Percentiles rank a stretch among this genome's conserved stretches.
Evolutionary conservation across 2,329 filamentous ascomycete genomes (phyloP).

Genomic region (Colletotrichum sp.): DNA sequence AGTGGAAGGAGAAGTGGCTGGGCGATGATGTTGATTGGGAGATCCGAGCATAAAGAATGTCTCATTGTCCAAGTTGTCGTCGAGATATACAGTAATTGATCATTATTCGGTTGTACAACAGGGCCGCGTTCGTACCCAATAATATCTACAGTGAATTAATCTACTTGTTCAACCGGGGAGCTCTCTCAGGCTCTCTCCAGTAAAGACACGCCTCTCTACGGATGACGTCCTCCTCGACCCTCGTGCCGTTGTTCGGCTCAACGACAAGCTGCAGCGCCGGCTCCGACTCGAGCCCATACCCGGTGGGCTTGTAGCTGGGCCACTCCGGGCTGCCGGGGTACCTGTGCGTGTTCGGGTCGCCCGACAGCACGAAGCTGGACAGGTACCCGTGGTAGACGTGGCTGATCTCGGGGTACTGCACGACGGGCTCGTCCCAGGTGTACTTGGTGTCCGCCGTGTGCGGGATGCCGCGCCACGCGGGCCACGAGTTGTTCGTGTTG

Average conservation of each 20-base stretch:
- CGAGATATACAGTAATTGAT: background rate
- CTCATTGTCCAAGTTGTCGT: background rate
- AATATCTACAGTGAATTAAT: background rate
- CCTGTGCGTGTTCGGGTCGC: slow-evolving; percentile 67
- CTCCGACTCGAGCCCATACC: slow-evolving; percentile 26
- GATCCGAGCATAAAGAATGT: background rate
- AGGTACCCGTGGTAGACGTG: slow-evolving; percentile 61
- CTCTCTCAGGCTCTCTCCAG: slow-evolving; percentile 39
- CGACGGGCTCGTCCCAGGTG: slow-evolving; percentile 37
- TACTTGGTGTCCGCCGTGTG: slow-evolving; percentile 39
- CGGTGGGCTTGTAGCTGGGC: slow-evolving; percentile 28
- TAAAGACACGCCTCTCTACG: slow-evolving; percentile 35
- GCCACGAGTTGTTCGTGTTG: slow-evolving; percentile 71
- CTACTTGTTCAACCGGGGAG: slow-evolving; percentile 37
- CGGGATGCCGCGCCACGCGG: slow-evolving; percentile 61
- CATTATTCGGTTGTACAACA: background rate
- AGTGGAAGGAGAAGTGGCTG: background rate
- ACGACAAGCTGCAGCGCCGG: slow-evolving; percentile 35
- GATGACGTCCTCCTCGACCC: slow-evolving; percentile 35
- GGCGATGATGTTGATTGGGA: background rate
- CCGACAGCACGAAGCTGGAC: slow-evolving; percentile 71
- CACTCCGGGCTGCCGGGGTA: slow-evolving; percentile 21
- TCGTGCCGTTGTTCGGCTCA: slow-evolving; percentile 29
- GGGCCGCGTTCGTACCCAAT: background rate
- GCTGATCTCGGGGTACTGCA: slow-evolving; percentile 39